These are phyloP conservation scores for Trametes gibbosa DNA, from an alignment of 768 basidiomycete species.

Conservation along the genomic window DNA sequence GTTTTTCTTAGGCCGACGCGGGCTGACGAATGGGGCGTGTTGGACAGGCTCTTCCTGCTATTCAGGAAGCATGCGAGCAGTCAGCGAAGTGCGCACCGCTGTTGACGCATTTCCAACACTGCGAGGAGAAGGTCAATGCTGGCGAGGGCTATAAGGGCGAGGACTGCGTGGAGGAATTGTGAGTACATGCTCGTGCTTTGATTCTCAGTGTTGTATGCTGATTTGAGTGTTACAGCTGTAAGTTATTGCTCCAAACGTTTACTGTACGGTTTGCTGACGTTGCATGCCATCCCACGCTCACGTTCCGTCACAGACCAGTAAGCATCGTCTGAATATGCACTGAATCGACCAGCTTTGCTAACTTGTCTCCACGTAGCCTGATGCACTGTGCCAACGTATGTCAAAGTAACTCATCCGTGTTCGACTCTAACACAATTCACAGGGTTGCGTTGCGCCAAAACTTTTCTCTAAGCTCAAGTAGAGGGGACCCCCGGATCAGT, in stretches of 20 bases:
- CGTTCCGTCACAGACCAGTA: constrained; percentile 57
- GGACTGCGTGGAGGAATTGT: constrained; percentile 90
- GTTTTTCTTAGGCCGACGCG: neutral
- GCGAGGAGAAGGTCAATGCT: constrained; percentile 79
- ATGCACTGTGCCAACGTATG: constrained; percentile 93
- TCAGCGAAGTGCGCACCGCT: constrained; percentile 62
- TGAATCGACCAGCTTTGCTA: neutral
- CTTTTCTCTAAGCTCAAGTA: constrained; percentile 76
- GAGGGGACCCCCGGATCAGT: constrained; percentile 11
- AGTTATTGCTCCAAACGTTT: neutral
- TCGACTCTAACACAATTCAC: constrained; percentile 11
- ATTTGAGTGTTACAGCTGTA: constrained; percentile 26
- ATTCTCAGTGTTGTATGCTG: neutral
- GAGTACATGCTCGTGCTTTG: constrained; percentile 11
- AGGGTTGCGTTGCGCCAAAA: constrained; percentile 69
- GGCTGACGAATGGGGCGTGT: no score
- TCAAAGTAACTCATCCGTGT: constrained; percentile 7
- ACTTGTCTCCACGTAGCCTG: constrained; percentile 47
- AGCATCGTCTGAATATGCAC: constrained; percentile 29
- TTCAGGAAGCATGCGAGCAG: constrained; percentile 76
- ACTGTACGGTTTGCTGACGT: constrained; percentile 1
- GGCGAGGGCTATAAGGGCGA: constrained; percentile 87
- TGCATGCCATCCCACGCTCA: neutral
- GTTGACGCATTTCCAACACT: constrained; percentile 85
- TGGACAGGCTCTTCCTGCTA: constrained; percentile 57